Evolutionary conservation across 2,329 filamentous ascomycete species (phyloP), one percentile per base, ranked within the genome.

Genomic region (Dothideomycetidae sp.): DNA sequence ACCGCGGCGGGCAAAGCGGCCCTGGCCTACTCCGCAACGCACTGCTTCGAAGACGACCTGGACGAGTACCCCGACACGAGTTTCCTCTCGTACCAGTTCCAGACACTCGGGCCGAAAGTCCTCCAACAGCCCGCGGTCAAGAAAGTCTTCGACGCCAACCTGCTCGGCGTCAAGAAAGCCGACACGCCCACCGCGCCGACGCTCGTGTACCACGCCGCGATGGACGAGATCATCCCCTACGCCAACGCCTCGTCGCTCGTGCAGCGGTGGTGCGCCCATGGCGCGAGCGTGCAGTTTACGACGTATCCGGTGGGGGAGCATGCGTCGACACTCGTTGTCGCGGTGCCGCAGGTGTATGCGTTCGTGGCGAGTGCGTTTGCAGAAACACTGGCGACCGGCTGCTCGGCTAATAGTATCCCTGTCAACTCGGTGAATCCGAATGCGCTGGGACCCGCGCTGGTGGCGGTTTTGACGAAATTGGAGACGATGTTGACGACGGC

Each of bases 21-120:
- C 7, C n/a, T 26, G 7, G 7, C 7, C 7, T 26, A 7, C n/a
- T 7, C n/a, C n/a, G 7, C 7, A 7, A 26, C 21, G 7, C 21
- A 26, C 21, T 26, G 21, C n/a, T 26, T 26, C 7, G 21, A 26
- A n/a, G n/a, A 1, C 49, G 40, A 49, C 17, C 36, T 51, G 10
- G 11, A 46, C 34, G 44, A 39, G 12, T 52, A 50, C 41, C 35
- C 40, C 5, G 43, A 45, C 11, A 30, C 39, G 18, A 46, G 42
- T 15, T 12, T 50, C 10, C 18, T 43, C 5, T 29, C 15, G 12
- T 44, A 37, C 3, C 11, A 34, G 2, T 41, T 50, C 40, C 46
- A 50, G 29, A 44, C 37, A 10, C 32, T 48, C 1, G 21, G 21
- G n/a, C 21, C 21, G 21, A 7, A 7, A 7, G n/a, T 26, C 21